A percentile compares a stretch with the other conserved stretches of the same genome.
Conservation (phyloP, 495 filamentous ascomycete species). For the Trichoderma gamsii region DNA sequence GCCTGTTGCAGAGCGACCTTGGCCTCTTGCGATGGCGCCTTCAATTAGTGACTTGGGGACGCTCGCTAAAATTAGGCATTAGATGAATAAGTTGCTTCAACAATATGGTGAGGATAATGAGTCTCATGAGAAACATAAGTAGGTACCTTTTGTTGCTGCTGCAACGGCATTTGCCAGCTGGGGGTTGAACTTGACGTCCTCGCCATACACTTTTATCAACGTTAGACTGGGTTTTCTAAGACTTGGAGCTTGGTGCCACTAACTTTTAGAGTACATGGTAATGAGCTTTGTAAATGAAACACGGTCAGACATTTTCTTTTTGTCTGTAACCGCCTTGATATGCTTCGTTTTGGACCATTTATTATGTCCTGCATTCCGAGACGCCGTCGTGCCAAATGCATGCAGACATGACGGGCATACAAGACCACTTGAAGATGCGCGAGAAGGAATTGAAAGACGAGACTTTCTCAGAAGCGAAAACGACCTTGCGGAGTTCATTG, state of each 20-base stretch:
- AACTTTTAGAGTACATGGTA: conserved; percentile 45
- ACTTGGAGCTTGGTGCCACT: conserved; percentile 19
- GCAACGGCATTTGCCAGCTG: conserved; percentile 64
- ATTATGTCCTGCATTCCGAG: conserved; percentile 65
- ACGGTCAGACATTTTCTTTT: conserved; percentile 46
- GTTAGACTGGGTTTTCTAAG: conserved; percentile 7
- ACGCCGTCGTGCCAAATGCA: conserved; percentile 47
- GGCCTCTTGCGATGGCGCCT: conserved; percentile 75
- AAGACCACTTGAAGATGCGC: conserved; percentile 18
- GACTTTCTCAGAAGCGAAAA: background rate
- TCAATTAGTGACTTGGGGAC: conserved; percentile 82
- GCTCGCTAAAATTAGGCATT: conserved; percentile 41
- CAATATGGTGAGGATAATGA: conserved; percentile 17
- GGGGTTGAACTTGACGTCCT: conserved; percentile 66
- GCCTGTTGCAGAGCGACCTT: conserved; percentile 69
- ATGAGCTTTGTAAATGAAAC: conserved; percentile 45
- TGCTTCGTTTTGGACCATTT: conserved; percentile 95
- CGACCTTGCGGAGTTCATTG: background rate
- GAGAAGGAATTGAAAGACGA: background rate
- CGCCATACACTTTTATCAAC: conserved; percentile 46
- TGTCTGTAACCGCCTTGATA: conserved; percentile 79
- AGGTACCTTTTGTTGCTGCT: conserved; percentile 70
- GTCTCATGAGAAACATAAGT: background rate
- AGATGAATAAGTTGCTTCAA: background rate
- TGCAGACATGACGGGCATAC: conserved; percentile 40